Conservation (phyloP, 2,329 filamentous ascomycete species). For the Cladosporium velox region DNA sequence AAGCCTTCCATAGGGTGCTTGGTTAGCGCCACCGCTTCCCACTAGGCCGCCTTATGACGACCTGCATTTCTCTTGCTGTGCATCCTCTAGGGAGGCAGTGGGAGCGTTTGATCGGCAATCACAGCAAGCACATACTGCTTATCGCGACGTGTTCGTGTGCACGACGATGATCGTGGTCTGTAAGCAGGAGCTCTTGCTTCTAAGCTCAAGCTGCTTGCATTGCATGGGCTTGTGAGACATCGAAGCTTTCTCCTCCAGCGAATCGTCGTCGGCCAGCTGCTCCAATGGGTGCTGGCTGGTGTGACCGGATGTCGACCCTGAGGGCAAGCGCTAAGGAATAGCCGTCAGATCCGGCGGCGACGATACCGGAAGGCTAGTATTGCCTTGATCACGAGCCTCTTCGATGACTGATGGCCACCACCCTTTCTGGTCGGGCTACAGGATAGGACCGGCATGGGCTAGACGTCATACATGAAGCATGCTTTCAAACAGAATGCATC, state of each 20-base stretch:
- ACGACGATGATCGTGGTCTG: background rate
- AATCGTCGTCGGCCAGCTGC: background rate
- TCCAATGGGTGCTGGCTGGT: background rate
- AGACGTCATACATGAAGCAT: slow-evolving; percentile 2
- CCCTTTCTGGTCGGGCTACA: background rate
- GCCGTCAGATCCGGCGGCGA: slow-evolving; percentile 1
- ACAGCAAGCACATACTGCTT: background rate
- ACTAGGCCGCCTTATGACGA: slow-evolving; percentile 8
- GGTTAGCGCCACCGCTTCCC: background rate
- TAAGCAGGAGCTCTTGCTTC: slow-evolving; percentile 11
- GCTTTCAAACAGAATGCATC: background rate
- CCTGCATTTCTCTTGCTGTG: slow-evolving; percentile 7
- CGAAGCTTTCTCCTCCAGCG: background rate
- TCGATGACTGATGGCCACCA: background rate
- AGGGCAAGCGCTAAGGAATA: background rate
- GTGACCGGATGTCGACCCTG: background rate
- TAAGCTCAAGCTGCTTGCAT: slow-evolving; percentile 4
- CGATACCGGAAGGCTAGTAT: background rate
- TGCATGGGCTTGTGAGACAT: slow-evolving; percentile 2
- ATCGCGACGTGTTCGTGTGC: background rate
- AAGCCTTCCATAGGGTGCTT: slow-evolving; percentile 2
- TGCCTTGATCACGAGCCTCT: slow-evolving; percentile 5
- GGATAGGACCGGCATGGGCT: background rate
- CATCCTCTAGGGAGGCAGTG: background rate
- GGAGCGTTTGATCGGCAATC: background rate